These are phyloP conservation scores for Cladobotryum mycophilum DNA, from an alignment of 2,329 filamentous ascomycete species.

Conservation along the genomic window DNA sequence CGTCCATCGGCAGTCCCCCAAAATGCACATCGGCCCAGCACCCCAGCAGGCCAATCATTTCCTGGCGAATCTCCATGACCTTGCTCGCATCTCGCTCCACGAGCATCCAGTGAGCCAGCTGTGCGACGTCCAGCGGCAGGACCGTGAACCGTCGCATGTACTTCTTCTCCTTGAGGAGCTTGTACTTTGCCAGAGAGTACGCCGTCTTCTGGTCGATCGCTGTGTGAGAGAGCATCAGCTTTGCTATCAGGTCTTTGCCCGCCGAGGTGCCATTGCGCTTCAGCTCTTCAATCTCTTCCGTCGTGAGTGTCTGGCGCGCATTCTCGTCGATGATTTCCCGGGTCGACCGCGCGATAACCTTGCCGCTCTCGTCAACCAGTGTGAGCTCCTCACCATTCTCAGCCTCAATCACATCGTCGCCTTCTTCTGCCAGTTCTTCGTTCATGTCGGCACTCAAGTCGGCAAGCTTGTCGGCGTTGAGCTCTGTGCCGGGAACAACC, in stretches of 20 bases:
- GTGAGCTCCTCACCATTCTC: conserved; percentile 37
- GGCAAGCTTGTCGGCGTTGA: conserved; percentile 72
- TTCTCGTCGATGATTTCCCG: conserved; percentile 54
- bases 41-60: conserved; percentile 71
- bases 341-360: conserved; percentile 48
- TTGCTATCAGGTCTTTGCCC: conserved; percentile 86
- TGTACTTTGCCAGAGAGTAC: conserved; percentile 94
- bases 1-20: conserved; percentile 23
- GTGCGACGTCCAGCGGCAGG: conserved; percentile 72
- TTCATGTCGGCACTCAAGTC: conserved; percentile 33
- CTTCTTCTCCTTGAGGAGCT: conserved; percentile 87
- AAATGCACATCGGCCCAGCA: conserved; percentile 91
- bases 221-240: conserved; percentile 82
- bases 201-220: conserved; percentile 89
- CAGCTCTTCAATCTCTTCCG: conserved; percentile 68
- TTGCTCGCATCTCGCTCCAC: conserved; percentile 73
- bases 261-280: conserved; percentile 69
- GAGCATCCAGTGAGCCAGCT: conserved; percentile 70
- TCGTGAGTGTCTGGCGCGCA: conserved; percentile 68
- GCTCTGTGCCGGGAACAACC: conserved; percentile 71
- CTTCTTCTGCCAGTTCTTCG: conserved; percentile 35
- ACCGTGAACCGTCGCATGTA: conserved; percentile 85
- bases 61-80: conserved; percentile 80
- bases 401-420: conserved; percentile 33
- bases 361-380: conserved; percentile 36